A percentile compares a stretch with the other conserved stretches of the same genome.
These are phyloP conservation scores for Aureobasidium subglaciale DNA, from an alignment of 2,329 filamentous ascomycete genomes.

Conservation along the genomic window DNA sequence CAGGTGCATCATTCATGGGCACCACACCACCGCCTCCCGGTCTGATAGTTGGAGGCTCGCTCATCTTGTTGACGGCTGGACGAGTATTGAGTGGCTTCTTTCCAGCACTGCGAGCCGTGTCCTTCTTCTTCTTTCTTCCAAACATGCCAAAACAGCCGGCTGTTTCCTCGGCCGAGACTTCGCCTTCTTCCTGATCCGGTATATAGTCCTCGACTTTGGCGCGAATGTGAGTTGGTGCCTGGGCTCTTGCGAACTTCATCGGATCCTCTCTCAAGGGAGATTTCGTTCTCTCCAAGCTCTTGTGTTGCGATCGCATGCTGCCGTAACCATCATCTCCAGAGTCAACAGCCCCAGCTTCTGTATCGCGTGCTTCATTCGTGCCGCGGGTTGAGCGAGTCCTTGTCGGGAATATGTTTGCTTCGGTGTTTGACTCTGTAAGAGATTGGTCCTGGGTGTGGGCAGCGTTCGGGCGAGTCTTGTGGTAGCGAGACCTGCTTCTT, in stretches of 20 bases:
- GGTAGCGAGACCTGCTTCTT: slow-evolving; percentile 20
- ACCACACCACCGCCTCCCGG: slow-evolving; percentile 42
- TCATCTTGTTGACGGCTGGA: not conserved
- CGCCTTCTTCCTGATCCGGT: not conserved
- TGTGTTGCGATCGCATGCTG: slow-evolving; percentile 1
- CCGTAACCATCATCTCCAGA: not conserved
- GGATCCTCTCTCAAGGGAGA: not conserved
- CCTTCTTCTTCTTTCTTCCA: slow-evolving; percentile 25
- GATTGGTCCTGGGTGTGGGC: not conserved
- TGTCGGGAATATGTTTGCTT: not conserved
- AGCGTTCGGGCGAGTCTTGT: slow-evolving; percentile 12
- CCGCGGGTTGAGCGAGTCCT: not conserved
- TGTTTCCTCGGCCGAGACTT: slow-evolving; percentile 5
- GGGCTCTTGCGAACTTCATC: not conserved
- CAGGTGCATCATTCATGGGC: slow-evolving; percentile 64
- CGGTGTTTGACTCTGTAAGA: not conserved
- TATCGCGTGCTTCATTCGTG: not conserved
- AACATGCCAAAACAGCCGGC: slow-evolving; percentile 30
- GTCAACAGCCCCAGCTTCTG: not conserved
- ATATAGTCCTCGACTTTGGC: slow-evolving; percentile 4
- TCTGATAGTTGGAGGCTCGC: slow-evolving; percentile 30
- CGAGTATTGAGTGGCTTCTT: not conserved
- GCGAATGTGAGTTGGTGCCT: not conserved
- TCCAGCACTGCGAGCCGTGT: not conserved
- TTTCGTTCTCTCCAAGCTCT: slow-evolving; percentile 4